phyloP scores from a whole-genome alignment of 1,139 yeast genomes.

The Suzukiozyma palmioleophila region DNA sequence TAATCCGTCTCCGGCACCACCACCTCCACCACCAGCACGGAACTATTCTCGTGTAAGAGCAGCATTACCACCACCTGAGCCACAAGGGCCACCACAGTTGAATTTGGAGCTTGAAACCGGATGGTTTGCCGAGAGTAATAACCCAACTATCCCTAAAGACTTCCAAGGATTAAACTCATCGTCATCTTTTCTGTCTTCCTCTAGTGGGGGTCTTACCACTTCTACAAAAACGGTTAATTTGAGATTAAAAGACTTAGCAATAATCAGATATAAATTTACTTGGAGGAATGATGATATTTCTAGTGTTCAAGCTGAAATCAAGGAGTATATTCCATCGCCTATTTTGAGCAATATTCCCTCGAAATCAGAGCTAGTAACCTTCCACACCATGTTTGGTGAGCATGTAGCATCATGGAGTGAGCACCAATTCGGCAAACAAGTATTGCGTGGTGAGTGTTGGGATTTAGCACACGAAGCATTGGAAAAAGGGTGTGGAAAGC shows the following conservation, averaged over 20 bases:
- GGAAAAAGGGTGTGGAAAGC: constrained; percentile 54
- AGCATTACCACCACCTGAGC: constrained; percentile 11
- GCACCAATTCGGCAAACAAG: constrained; percentile 47
- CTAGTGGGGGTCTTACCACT: constrained; percentile 11
- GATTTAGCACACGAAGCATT: constrained; percentile 66
- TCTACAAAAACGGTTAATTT: constrained; percentile 24
- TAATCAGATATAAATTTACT: constrained; percentile 38
- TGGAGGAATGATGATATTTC: constrained; percentile 36
- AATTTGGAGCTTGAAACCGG: constrained; percentile 41
- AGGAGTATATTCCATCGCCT: constrained; percentile 50
- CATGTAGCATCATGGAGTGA: constrained; percentile 65
- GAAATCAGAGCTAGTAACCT: constrained; percentile 32
- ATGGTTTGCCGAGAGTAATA: constrained; percentile 38
- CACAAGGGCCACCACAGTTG: constrained; percentile 26
- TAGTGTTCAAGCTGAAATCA: constrained; percentile 24
- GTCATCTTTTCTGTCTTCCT: constrained; percentile 22
- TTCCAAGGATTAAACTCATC: constrained; percentile 35
- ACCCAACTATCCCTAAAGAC: constrained; percentile 29
- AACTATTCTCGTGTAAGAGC: constrained; percentile 14
- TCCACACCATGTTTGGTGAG: constrained; percentile 43
- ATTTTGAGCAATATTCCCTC: constrained; percentile 28
- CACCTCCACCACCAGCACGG: constrained; percentile 12
- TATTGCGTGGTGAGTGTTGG: constrained; percentile 79
- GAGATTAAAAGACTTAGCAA: constrained; percentile 50
- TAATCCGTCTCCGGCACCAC: constrained; percentile 5